These are phyloP conservation scores for Neonectria neomacrospora DNA, from an alignment of 2,329 filamentous ascomycete genomes.

Conservation along the genomic window DNA sequence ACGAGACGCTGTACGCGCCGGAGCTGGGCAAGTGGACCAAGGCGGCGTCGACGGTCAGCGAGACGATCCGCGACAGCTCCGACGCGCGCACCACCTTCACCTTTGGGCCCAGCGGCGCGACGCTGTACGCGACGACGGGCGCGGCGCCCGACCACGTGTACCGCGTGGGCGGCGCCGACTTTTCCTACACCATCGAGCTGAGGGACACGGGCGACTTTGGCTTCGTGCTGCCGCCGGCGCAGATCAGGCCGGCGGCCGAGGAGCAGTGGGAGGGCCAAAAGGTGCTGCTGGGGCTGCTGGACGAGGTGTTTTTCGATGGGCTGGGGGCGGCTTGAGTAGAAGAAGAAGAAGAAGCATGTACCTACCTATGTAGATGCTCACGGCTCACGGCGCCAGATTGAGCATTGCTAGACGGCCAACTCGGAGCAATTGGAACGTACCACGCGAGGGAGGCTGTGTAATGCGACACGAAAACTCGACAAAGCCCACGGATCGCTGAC, in stretches of 20 bases:
- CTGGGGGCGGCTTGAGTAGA: conserved; percentile 30
- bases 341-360: not conserved
- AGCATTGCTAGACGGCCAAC: not conserved
- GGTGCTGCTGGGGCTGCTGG: conserved; percentile 46
- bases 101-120: conserved; percentile 51
- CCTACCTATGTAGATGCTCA: not conserved
- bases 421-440: not conserved
- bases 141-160: conserved; percentile 46
- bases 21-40: conserved; percentile 54
- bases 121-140: conserved; percentile 51
- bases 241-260: conserved; percentile 51
- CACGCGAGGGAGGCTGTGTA: conserved; percentile 1
- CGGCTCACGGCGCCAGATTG: not conserved
- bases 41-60: conserved; percentile 46
- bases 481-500: not conserved
- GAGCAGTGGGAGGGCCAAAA: conserved; percentile 54
- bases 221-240: conserved; percentile 51
- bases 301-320: conserved; percentile 51
- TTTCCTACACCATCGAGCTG: conserved; percentile 55
- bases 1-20: conserved; percentile 52
- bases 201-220: conserved; percentile 49
- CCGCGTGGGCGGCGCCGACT: conserved; percentile 45
- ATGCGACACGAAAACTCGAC: not conserved
- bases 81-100: conserved; percentile 48
- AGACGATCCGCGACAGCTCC: conserved; percentile 48